These are phyloP conservation scores for Fusarium zealandicum DNA, from an alignment of 2,329 filamentous ascomycete species.

Conservation along the genomic window DNA sequence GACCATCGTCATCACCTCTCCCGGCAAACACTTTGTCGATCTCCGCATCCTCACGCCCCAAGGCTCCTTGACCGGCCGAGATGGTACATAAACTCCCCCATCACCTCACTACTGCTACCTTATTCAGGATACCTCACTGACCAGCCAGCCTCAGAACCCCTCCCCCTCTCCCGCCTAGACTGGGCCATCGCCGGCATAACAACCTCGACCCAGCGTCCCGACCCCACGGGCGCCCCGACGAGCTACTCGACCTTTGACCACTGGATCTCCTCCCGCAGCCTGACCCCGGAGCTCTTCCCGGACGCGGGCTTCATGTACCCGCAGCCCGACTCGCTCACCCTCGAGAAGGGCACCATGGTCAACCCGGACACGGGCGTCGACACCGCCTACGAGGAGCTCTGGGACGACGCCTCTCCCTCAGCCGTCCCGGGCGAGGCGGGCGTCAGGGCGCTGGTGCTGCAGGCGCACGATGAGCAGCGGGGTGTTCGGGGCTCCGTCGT, in stretches of 20 bases:
- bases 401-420: slow-evolving; percentile 57
- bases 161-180: slow-evolving; percentile 55
- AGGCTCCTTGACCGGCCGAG: slow-evolving; percentile 25
- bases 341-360: slow-evolving; percentile 67
- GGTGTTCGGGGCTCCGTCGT: slow-evolving; percentile 59
- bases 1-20: slow-evolving; percentile 70
- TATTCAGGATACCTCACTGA: not conserved
- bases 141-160: slow-evolving; percentile 19
- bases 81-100: slow-evolving; percentile 13
- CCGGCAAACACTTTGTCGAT: slow-evolving; percentile 65
- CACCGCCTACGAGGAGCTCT: slow-evolving; percentile 71
- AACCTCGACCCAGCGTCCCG: slow-evolving; percentile 43
- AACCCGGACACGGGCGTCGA: slow-evolving; percentile 61
- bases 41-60: slow-evolving; percentile 57
- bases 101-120: not conserved
- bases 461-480: slow-evolving; percentile 16
- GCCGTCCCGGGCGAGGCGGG: slow-evolving; percentile 13
- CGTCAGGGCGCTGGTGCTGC: slow-evolving; percentile 14
- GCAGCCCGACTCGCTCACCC: slow-evolving; percentile 48
- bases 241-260: slow-evolving; percentile 61
- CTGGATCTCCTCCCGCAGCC: slow-evolving; percentile 64
- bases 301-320: slow-evolving; percentile 67
- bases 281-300: slow-evolving; percentile 46
- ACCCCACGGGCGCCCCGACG: slow-evolving; percentile 38
- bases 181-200: slow-evolving; percentile 71